These are phyloP conservation scores for Solanum arcanum DNA, from an alignment of 257 asterid species.

Conservation along the genomic window DNA sequence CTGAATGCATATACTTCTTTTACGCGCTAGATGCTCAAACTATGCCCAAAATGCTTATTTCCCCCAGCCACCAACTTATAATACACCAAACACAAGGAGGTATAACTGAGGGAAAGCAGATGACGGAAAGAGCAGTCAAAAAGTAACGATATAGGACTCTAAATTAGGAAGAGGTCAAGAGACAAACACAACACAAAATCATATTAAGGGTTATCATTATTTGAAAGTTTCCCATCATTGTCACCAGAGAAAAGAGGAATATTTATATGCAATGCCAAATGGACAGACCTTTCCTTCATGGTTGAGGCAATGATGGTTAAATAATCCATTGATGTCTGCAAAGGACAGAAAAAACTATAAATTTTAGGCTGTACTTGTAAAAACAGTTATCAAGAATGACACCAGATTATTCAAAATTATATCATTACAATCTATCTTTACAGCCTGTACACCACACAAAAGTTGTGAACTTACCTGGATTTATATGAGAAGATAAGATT, in stretches of 20 bases:
- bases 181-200: not conserved
- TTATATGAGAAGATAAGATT: constrained; percentile 67
- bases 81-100: not conserved
- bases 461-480: constrained; percentile 50
- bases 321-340: constrained; percentile 72
- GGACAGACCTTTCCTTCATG: constrained; percentile 78
- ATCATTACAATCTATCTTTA: not conserved
- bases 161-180: not conserved
- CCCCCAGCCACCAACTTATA: not conserved
- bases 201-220: not conserved
- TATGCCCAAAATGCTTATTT: not conserved
- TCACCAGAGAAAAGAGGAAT: not conserved
- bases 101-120: not conserved
- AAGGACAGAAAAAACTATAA: not conserved
- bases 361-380: not conserved
- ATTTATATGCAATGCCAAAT: not conserved
- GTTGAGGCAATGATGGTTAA: constrained; percentile 75
- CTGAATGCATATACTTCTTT: not conserved
- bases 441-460: not conserved
- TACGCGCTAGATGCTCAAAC: not conserved
- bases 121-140: not conserved
- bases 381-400: not conserved
- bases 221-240: not conserved
- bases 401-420: not conserved
- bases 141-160: not conserved